Base-by-base conservation (phyloP, 1,284 basidiomycete genomes). In the Ganoderma meredithae region DNA sequence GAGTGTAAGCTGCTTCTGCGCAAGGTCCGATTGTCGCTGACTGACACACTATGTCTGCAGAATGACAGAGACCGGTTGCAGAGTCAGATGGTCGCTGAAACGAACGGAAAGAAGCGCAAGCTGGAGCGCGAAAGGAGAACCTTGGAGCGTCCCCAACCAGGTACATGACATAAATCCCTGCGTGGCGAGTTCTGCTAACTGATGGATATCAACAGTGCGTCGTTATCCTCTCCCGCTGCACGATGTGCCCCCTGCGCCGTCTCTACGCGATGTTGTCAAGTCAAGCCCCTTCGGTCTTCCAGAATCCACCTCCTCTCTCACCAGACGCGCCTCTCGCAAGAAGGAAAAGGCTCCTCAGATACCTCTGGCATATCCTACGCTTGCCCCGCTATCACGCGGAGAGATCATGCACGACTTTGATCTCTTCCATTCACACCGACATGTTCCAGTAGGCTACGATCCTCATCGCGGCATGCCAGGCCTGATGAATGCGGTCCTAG, bases 91-190 rank as follows among this genome's bases (percentile, higher is more conserved):
- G 90, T 95, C 63, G 88, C 94, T 0, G 94, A 96, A 72, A 88
- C 90, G 17, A 95, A 93, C 73, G 84, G 93, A 69, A 95, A 96
- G 78, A 85, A 93, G 62, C 84, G 95, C 49, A 86, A 86, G 63
- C 79, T 97, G 36, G 95, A 97, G 76, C 85, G 95, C 66, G 95
- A 96, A 67, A 87, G 94, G 71, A 85, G 94, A 65, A 83, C 85
- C 0, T 72, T 89, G 2, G 95, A 96, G 73, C 84, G 90, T n/a
- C 92, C 93, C 19, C 87, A 86, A 43, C 90, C 91, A 64, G 81
- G 92, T 93, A 73, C 62, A 78, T 76, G 43, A 36, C 63, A 41
- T 27, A 31, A 31, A 27, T 7, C 19, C 0, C 40, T 40, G 10
- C 44, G 10, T 12, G n/a, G 15, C 39, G 36, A 59, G 36, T 39